Base-by-base conservation (phyloP, 164 flowering plant genomes). In the Sedum album region DNA sequence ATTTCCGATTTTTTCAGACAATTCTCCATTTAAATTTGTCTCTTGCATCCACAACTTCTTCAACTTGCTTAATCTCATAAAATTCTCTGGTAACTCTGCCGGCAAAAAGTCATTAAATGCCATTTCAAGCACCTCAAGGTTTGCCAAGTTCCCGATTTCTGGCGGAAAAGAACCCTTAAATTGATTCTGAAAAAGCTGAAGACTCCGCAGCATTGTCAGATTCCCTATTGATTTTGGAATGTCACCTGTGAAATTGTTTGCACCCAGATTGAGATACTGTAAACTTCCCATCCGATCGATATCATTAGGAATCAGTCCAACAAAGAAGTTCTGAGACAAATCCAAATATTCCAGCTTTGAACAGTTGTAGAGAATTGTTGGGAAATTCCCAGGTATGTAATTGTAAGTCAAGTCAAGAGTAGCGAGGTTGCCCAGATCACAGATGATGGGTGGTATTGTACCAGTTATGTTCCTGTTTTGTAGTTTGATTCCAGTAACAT, bases 241-340 rank as follows among this genome's bases (percentile, higher is more conserved):
- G 49, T 86, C 77, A 18, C 91, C 92, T 46, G 93, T 63, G 81
- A 89, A 90, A 70, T 86, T 85, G 74, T 93, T 93, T 0, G 39
- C 84, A 1, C 74, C 70, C 44, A 93, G 74, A 64, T 81, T 68
- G 36, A 91, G 73, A 71, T 33, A 53, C 7, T 23, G 63, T 55
- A 93, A 82, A 17, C 23, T 9, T 0, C 84, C 70, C 7, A 93
- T 64, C 30, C 76, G 75, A 73, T 82, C 70, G 33, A 93, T 76
- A 25, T 83, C 85, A 7, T 46, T 57, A 4, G 97, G 97, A 28
- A 93, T 65, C 0, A 66, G 51, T 6, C 97, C 96, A 42, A 79
- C 84, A 49, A 93, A 82, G 42, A 48, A 69, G 73, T 91, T 93
- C 66, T 79, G 76, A 0, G 88, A 81, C 25, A 93, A 81, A 73